A percentile compares a stretch with the other conserved stretches of the same genome.
phyloP scores from a whole-genome alignment of 495 filamentous ascomycete species.

The Diplogelasinospora grovesii region DNA sequence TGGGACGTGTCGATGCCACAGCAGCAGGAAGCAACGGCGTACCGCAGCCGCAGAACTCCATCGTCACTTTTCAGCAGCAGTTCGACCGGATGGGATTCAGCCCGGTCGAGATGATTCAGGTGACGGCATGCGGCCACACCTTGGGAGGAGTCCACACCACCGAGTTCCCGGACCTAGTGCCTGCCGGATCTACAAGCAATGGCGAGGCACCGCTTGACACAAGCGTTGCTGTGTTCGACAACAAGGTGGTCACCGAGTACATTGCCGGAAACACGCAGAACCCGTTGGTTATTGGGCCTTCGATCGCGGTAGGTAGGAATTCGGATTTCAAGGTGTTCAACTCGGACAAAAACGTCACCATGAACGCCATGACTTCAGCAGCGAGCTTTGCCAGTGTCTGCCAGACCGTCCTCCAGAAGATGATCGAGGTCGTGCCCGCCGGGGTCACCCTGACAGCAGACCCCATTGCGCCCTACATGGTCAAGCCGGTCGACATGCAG shows the following conservation, averaged over 20 bases:
- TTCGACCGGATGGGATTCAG: constrained; percentile 54
- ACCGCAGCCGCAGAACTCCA: constrained; percentile 52
- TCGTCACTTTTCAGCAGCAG: constrained; percentile 44
- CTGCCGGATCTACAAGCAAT: constrained; percentile 36
- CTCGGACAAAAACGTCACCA: constrained; percentile 49
- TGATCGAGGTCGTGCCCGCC: constrained; percentile 55
- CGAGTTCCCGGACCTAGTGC: constrained; percentile 49
- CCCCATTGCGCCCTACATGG: constrained; percentile 49
- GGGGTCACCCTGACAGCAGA: constrained; percentile 44
- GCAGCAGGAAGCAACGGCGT: constrained; percentile 44
- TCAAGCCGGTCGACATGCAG: constrained; percentile 52
- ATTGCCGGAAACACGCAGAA: constrained; percentile 46
- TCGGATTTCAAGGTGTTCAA: constrained; percentile 53
- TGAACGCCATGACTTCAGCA: constrained; percentile 39
- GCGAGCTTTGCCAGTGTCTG: constrained; percentile 42
- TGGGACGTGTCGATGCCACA: constrained; percentile 50
- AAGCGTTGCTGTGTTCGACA: constrained; percentile 45
- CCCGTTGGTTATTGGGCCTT: constrained; percentile 45
- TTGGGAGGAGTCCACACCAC: constrained; percentile 53
- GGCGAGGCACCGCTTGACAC: constrained; percentile 38
- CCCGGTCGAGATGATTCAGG: constrained; percentile 50
- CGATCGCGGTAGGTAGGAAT: constrained; percentile 33
- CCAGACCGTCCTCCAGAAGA: constrained; percentile 45
- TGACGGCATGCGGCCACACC: constrained; percentile 56
- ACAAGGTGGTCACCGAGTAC: constrained; percentile 51